Base-by-base conservation (phyloP, 192 early-diverging fungal species). In the Rhizophlyctis rosea region DNA sequence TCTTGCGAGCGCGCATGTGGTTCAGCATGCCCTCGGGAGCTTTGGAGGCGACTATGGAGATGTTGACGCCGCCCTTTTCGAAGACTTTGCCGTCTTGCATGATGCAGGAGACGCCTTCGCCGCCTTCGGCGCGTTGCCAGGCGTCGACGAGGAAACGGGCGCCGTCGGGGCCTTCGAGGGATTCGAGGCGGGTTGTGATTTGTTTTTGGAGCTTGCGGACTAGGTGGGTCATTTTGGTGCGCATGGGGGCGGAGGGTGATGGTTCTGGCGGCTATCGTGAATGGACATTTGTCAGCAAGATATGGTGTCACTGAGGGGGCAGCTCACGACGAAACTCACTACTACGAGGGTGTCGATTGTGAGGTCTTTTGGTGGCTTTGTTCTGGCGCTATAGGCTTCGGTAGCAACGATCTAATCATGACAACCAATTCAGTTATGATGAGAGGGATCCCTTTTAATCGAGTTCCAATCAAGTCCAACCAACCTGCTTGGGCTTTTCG, bases 41-140 rank as follows among this genome's bases (percentile, higher is more conserved):
- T 23, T 70, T 69, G 9, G 71, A 61, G 24, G 59, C 60, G 11
- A 99, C 90, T 47, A 94, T 78, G 13, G 92, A 94, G 69, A 95
- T 84, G 60, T 88, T 89, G 28, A 99, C 96, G n/a, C 94, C 96
- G 11, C 94, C 96, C 85, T 99, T 96, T 68, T 96, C 93, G 76
- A 93, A 93, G 23, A 92, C 91, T 49, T 87, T 87, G 57, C 95
- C 94, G 48, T 91, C 89, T 65, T 94, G 91, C 31, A 99, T 65
- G 7, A 97, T 90, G 73, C 90, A 91, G 23, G 94, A 93, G 51
- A 91, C 86, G 25, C 96, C 96, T 47, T 90, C 88, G 7, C 96
- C 96, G 32, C 95, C 95, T 67, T 97, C 92, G n/a, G 74, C 72
- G 23, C 96, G 83, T 52, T 85, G 70, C 96, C 96, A 99, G 24